Base-by-base conservation (phyloP, 805 yeast genomes). In the Yarrowia sp. region DNA sequence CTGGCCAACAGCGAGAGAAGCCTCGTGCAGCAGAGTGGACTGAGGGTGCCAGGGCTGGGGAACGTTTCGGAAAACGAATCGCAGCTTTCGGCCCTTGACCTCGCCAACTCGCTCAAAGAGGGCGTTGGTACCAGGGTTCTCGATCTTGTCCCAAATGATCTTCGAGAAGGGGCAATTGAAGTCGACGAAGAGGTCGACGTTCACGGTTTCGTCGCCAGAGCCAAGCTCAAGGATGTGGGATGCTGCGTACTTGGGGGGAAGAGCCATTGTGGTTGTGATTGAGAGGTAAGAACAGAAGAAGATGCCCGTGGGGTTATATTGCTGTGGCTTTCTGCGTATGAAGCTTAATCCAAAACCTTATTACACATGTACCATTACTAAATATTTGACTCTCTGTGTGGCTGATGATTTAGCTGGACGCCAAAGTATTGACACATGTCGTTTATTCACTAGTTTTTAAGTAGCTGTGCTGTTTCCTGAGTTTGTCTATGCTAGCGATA, bases 21-120 rank as follows among this genome's bases (percentile, higher is more conserved):
- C 87, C 69, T 90, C 96, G 70, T 87, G 86, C 38, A 84, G 76
- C 35, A 83, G 73, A 5, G 82, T 80, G 1, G 93, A 85, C 62
- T 84, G 82, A 44, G 92, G 86, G 71, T 90, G 97, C 96, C 96
- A 90, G 66, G 96, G 94, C 76, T 90, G 97, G n/a, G 87, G 78
- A 39, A 86, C 90, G 69, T 88, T 86, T 65, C 84, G 80, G 72
- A 86, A 83, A 10, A 84, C 81, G 64, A 88, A 79, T 66, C 83
- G 82, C 67, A 86, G 81, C 64, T 80, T 71, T 63, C 78, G 61
- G 13, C 78, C 1, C 85, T 81, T 58, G 77, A 74, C 61, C 77
- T 73, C 29, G 72, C 65, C 53, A 79, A 77, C 49, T 85, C 73
- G 27, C 69, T 65, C 18, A 90, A 91, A 38, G 84, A 77, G 7